Evolutionary conservation across 495 filamentous ascomycete genomes (phyloP), one percentile per base, ranked within the genome.

Genomic region (Stereocaulon alpinum): DNA sequence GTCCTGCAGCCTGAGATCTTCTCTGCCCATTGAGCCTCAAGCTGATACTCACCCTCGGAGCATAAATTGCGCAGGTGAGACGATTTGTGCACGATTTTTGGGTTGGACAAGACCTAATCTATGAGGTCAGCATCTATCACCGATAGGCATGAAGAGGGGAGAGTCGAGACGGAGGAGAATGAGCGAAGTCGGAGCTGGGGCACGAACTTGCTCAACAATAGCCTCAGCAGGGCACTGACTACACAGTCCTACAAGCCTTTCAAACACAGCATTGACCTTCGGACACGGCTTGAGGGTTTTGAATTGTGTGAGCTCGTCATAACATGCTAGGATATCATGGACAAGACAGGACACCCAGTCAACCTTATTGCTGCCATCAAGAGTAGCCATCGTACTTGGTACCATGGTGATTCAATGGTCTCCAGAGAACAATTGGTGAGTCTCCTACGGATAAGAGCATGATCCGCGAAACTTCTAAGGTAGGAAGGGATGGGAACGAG

Each of bases 11-110:
- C 5, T 18, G 61, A 20, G 18, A 76, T 71, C 29, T 62, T 62
- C n/a, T 56, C 45, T 1, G 72, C 66, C 72, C 72, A 76, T 34
- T 72, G 50, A 24, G 44, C 47, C 59, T 78, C 75, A 7, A 78
- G 67, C 18, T 64, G 55, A 45, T 54, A 70, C 62, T 78, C 75
- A 4, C 72, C 72, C 3, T 53, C 40, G 5, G 72, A 70, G 52
- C 73, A 77, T 6, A 75, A 34, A 9, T 61, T 7, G n/a, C 67
- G 63, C 6, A 77, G 64, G 22, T 66, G 56, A 2, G 66, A 41
- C 6, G 68, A 58, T 4, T 75, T 64, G 2, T 59, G 27, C 6
- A 60, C 40, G 24, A 72, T 54, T 1, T 60, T 55, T 5, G 62
- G 60, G 18, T 70, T 64, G 5, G 43, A 56, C 22, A 76, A 40